Evolutionary conservation across 2,329 filamentous ascomycete species (phyloP), one percentile per base, ranked within the genome.

Genomic region (Ceratocystis destructans): DNA sequence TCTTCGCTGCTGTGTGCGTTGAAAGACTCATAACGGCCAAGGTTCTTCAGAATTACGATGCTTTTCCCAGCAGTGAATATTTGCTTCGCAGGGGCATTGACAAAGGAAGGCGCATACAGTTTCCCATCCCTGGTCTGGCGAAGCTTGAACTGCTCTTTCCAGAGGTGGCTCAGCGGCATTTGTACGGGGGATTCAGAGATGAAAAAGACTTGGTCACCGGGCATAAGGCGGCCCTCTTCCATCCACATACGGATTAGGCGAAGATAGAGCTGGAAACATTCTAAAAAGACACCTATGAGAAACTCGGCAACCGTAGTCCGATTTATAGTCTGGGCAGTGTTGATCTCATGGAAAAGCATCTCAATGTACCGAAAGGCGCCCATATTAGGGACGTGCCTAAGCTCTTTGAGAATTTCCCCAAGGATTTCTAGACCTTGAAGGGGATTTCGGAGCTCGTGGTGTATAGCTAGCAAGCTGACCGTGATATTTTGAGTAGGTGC

Each of bases 61-160:
- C 88, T 95, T 75, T 96, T 96, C 0, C 93, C 93, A 1, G 90
- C 87, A 0, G 87, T 90, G 71, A 96, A 93, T 46, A 96, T 90
- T 69, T 86, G 88, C 28, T 79, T 77, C 0, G 84, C 84, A 1
- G 86, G 83, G 1, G 86, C 81, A 48, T 86, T 83, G 3, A 96
- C 79, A 70, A 96, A 96, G 2, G 77, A 80, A 0, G 93, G 92
- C 0, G 87, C 86, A 70, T 87, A 84, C 0, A 91, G 74, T 1
- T 76, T 76, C 17, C 86, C 84, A 53, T 84, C 78, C 2, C 80
- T 74, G 0, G 85, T 83, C 12, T 77, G 79, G 31, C 86, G 83
- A 15, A 96, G 77, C 25, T 81, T 79, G 73, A 86, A 96, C 71
- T 87, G 85, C 67, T 86, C 81, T 70, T 87, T 82, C 93, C 93